These are phyloP conservation scores for Metschnikowia orientalis DNA, from an alignment of 805 yeast species.

Conservation along the genomic window DNA sequence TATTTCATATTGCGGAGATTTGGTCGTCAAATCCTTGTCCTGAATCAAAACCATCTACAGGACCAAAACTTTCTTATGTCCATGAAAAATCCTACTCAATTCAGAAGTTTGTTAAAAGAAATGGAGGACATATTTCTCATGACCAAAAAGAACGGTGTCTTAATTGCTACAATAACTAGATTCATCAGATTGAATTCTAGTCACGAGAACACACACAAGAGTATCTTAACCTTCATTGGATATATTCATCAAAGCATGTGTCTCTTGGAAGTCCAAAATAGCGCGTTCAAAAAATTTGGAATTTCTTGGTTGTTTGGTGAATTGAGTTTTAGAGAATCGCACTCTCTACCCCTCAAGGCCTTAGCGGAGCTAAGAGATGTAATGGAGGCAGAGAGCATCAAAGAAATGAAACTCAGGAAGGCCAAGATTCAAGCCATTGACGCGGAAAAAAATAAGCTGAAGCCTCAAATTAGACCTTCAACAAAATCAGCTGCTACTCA, in stretches of 20 bases:
- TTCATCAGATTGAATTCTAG: constrained; percentile 40
- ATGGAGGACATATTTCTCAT: constrained; percentile 39
- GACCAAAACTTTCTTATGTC: constrained; percentile 37
- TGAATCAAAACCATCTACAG: constrained; percentile 40
- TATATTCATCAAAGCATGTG: constrained; percentile 38
- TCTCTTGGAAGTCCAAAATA: constrained; percentile 26
- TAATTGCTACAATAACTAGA: constrained; percentile 45
- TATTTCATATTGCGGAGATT: constrained; percentile 43
- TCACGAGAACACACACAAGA: constrained; percentile 33
- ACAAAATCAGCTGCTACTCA: too few species aligned
- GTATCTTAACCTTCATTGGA: constrained; percentile 36
- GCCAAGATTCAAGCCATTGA: constrained; percentile 5
- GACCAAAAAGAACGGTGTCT: constrained; percentile 46
- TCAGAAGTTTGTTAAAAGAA: constrained; percentile 16
- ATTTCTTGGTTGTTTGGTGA: constrained; percentile 42
- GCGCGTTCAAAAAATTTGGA: constrained; percentile 35
- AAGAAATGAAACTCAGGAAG: constrained; percentile 6
- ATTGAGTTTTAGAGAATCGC: constrained; percentile 36
- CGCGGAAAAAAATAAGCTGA: constrained; percentile 4
- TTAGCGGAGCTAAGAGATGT: constrained; percentile 19
- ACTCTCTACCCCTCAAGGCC: constrained; percentile 25
- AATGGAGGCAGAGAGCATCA: constrained; percentile 7
- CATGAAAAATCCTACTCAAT: constrained; percentile 21
- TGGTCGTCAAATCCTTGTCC: constrained; percentile 44
- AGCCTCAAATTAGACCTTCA: neutral